Conservation (phyloP, 1,139 yeast genomes). For the Petasospora fabianii region DNA sequence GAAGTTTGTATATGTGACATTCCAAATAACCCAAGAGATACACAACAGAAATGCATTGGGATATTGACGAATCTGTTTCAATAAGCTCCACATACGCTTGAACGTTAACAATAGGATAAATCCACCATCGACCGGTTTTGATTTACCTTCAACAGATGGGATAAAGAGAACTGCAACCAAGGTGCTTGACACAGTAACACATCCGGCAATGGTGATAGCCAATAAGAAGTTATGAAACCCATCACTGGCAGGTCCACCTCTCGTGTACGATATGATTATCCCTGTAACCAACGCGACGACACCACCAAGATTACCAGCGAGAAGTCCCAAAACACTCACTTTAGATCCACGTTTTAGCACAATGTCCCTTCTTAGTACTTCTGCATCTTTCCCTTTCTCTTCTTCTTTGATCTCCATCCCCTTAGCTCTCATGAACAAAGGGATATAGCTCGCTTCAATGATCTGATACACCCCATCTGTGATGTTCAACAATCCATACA, state of each 20-base stretch:
- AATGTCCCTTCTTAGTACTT: slow-evolving; percentile 30
- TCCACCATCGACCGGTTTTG: slow-evolving; percentile 31
- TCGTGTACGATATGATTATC: slow-evolving; percentile 35
- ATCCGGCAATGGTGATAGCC: slow-evolving; percentile 43
- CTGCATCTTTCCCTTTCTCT: slow-evolving; percentile 17
- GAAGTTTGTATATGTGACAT: slow-evolving; percentile 38
- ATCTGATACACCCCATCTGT: slow-evolving; percentile 38
- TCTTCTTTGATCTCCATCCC: slow-evolving; percentile 14
- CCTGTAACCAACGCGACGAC: slow-evolving; percentile 40
- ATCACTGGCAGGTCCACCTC: slow-evolving; percentile 27
- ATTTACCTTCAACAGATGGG: slow-evolving; percentile 35
- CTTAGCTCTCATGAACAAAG: slow-evolving; percentile 39
- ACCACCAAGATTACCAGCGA: slow-evolving; percentile 41
- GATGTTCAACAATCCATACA: slow-evolving; percentile 35
- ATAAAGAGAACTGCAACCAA: slow-evolving; percentile 32
- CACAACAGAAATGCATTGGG: slow-evolving; percentile 40
- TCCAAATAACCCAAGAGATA: slow-evolving; percentile 45
- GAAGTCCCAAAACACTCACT: slow-evolving; percentile 40
- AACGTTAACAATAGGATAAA: slow-evolving; percentile 29
- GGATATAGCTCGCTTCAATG: slow-evolving; percentile 43
- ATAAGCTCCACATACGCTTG: slow-evolving; percentile 30
- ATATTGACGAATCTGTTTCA: slow-evolving; percentile 32
- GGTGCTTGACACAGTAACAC: slow-evolving; percentile 34
- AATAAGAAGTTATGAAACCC: slow-evolving; percentile 38
- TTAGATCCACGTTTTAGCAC: slow-evolving; percentile 36